Conservation (phyloP, 768 basidiomycete genomes). For the Mycena belliarum region DNA sequence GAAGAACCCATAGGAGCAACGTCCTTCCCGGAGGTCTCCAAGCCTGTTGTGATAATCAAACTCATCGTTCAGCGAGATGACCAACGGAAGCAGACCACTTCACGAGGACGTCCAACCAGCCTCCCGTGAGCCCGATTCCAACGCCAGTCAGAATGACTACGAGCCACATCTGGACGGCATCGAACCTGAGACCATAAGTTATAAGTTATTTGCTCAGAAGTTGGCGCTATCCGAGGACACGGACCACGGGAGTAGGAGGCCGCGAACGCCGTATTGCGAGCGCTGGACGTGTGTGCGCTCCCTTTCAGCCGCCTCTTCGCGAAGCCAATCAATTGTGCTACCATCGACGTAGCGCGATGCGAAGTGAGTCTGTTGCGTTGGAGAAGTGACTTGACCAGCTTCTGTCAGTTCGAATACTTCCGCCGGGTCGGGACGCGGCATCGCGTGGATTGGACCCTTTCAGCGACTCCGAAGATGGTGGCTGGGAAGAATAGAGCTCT, state of each 20-base stretch:
- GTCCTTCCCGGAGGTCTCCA: slow-evolving; percentile 67
- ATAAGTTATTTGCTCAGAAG: neutral
- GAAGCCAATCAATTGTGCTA: slow-evolving; percentile 68
- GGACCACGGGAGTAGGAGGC: slow-evolving; percentile 50
- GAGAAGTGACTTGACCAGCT: slow-evolving; percentile 36
- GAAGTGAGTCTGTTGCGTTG: slow-evolving; percentile 27
- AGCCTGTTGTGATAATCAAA: slow-evolving; percentile 43
- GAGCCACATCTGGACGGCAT: slow-evolving; percentile 64
- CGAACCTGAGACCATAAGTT: slow-evolving; percentile 28
- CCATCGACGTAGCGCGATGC: slow-evolving; percentile 55
- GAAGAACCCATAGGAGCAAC: slow-evolving; percentile 67
- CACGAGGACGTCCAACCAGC: slow-evolving; percentile 72
- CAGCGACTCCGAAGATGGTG: neutral
- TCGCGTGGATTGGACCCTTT: neutral
- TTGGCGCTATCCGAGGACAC: neutral
- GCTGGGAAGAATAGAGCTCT: neutral
- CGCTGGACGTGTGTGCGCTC: slow-evolving; percentile 51
- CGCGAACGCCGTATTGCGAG: slow-evolving; percentile 55
- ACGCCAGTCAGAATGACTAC: slow-evolving; percentile 67
- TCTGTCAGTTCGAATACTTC: slow-evolving; percentile 50
- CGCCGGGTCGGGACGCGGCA: slow-evolving; percentile 26
- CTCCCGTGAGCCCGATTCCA: slow-evolving; percentile 68
- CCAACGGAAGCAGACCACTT: slow-evolving; percentile 54
- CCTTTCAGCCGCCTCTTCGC: slow-evolving; percentile 64
- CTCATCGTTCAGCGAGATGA: neutral